Percentiles rank a stretch among this genome's conserved stretches.
Conservation (phyloP, 345 rosid species). For the Physaria fendleri region DNA sequence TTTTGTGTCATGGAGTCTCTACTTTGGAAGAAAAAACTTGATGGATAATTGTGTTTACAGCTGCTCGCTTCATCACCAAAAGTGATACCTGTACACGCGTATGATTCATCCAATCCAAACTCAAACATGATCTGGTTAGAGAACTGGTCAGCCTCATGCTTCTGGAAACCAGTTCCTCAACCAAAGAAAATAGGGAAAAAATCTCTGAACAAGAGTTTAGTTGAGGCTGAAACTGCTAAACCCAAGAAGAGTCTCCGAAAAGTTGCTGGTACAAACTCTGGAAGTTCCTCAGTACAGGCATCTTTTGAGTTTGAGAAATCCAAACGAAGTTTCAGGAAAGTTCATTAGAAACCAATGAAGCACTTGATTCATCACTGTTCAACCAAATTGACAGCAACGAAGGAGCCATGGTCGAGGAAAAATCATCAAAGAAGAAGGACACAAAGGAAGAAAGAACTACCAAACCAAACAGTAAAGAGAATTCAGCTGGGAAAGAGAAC, state of each 20-base stretch:
- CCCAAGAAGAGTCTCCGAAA: constrained; percentile 59
- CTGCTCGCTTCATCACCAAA: constrained; percentile 67
- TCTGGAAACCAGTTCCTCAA: constrained; percentile 71
- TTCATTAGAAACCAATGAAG: constrained; percentile 36
- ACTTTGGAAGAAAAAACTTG: not conserved
- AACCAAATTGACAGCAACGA: constrained; percentile 25
- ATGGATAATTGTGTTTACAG: constrained; percentile 39
- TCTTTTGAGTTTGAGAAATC: constrained; percentile 61
- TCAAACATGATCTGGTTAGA: constrained; percentile 71
- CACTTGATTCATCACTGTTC: constrained; percentile 28
- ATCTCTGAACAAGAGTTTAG: constrained; percentile 39
- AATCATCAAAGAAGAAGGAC: constrained; percentile 30
- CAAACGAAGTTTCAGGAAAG: constrained; percentile 57
- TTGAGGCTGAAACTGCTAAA: constrained; percentile 51
- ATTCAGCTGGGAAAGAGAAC: constrained; percentile 39
- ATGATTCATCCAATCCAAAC: constrained; percentile 52
- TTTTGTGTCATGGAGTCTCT: not conserved
- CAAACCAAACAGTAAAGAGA: constrained; percentile 41
- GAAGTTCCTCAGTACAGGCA: constrained; percentile 33
- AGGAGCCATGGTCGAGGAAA: constrained; percentile 32
- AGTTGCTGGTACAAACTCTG: constrained; percentile 50
- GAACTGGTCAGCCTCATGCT: constrained; percentile 65
- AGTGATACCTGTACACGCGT: constrained; percentile 49
- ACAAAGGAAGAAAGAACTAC: constrained; percentile 39
- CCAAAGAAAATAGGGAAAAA: constrained; percentile 48